phyloP scores from a whole-genome alignment of 345 rosid genomes.

The Boechera divaricarpa region DNA sequence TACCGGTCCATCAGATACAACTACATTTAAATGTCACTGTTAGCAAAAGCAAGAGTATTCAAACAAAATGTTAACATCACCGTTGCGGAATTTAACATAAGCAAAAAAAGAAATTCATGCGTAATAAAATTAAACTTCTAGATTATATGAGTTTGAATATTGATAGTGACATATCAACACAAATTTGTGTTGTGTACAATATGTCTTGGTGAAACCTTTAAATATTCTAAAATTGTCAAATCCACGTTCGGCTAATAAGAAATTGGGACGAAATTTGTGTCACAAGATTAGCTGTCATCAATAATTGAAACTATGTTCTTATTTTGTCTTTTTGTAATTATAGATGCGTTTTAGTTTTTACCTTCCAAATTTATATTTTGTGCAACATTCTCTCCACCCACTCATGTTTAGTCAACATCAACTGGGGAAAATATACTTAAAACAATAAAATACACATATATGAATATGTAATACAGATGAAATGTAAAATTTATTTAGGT shows the following conservation, averaged over 20 bases:
- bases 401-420: conserved; percentile 12
- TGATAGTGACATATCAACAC: background rate
- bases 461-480: background rate
- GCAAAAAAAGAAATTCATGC: background rate
- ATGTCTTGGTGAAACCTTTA: background rate
- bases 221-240: conserved; percentile 30
- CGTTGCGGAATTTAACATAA: background rate
- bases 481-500: too few relatives aligned
- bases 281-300: conserved; percentile 56
- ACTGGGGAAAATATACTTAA: conserved; percentile 1
- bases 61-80: background rate
- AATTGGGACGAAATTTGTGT: conserved; percentile 21
- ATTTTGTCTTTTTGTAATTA: conserved; percentile 56
- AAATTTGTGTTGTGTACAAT: background rate
- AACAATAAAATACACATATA: conserved; percentile 10
- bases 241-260: conserved; percentile 22
- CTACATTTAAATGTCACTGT: background rate
- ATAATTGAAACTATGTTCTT: conserved; percentile 48
- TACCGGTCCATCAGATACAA: too few relatives aligned
- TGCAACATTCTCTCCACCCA: conserved; percentile 19
- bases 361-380: conserved; percentile 31
- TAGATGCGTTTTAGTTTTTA: conserved; percentile 39
- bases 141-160: background rate
- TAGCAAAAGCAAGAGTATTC: background rate
- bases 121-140: background rate